phyloP scores from a whole-genome alignment of 2,329 filamentous ascomycete genomes.

The Pseudogymnoascus sp. region DNA sequence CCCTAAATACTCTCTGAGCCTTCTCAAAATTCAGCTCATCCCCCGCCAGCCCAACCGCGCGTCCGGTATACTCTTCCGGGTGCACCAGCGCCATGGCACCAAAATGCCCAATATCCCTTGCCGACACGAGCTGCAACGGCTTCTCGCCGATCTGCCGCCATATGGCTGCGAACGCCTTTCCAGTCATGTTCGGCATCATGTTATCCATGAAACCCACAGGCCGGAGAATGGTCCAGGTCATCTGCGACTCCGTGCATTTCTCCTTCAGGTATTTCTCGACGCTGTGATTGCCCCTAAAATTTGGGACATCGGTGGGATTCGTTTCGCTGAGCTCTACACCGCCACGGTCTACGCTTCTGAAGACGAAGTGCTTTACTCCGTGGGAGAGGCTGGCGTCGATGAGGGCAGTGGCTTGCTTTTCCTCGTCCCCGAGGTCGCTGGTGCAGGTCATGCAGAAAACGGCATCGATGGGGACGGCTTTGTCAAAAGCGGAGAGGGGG shows the following conservation, averaged over 20 bases:
- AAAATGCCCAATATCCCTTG: slow-evolving; percentile 38
- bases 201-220: slow-evolving; percentile 50
- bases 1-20: slow-evolving; percentile 25
- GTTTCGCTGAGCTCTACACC: slow-evolving; percentile 41
- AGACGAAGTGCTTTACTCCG: slow-evolving; percentile 52
- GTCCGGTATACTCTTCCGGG: slow-evolving; percentile 31
- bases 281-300: slow-evolving; percentile 52
- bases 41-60: slow-evolving; percentile 35
- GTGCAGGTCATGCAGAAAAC: slow-evolving; percentile 41
- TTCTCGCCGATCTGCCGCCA: slow-evolving; percentile 22
- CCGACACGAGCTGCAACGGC: slow-evolving; percentile 34
- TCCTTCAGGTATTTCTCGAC: slow-evolving; percentile 54
- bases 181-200: slow-evolving; percentile 21
- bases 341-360: slow-evolving; percentile 55
- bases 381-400: slow-evolving; percentile 48
- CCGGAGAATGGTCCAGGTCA: slow-evolving; percentile 48
- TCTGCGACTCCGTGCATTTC: slow-evolving; percentile 27
- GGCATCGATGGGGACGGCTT: slow-evolving; percentile 38
- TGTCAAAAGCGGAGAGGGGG: slow-evolving; percentile 37
- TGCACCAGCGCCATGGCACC: slow-evolving; percentile 35
- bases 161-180: slow-evolving; percentile 21
- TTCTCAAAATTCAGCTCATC: slow-evolving; percentile 36
- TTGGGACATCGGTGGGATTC: slow-evolving; percentile 46
- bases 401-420: slow-evolving; percentile 47
- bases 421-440: slow-evolving; percentile 34